Base-by-base conservation (phyloP, 805 yeast species). In the Nakazawaea anatomiae region DNA sequence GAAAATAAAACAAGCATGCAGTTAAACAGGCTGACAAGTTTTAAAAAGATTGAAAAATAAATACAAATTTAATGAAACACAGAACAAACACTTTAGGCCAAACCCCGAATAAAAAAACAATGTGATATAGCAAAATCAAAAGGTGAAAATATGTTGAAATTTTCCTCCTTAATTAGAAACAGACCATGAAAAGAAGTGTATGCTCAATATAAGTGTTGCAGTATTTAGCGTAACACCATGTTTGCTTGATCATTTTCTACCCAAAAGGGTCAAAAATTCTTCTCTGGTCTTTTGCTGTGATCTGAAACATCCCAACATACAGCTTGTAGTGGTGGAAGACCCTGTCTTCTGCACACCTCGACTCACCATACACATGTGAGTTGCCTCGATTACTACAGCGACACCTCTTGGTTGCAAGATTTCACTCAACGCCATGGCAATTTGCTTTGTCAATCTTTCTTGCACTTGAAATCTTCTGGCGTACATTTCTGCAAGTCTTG, bases 301-400 rank as follows among this genome's bases (percentile, higher is more conserved):
- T 62, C 97, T 79, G 75, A 94, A 94, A 58, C 96, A 87, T 8
- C 99, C 99, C 60, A 94, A 77, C 97, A 94, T 92, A 64, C 98
- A 92, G 61, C 96, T 88, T 18, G 99, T 94, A 35, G 90, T 83
- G 2, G 99, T 94, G 18, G 87, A 79, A 18, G 96, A 87, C 1
- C 98, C 97, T 0, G 96, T 82, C 69, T 94, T 94, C 68, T 94
- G 97, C 30, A 94, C 89, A 51, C 99, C 99, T 64, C 99, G 80
- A 66, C 96, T 89, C 30, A 92, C 98, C 99, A 94, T 94, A 68
- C 99, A 94, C 99, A 94, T 94, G 66, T 94, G 99, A 2, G 92
- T 81, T 18, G 97, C 97, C 69, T 94, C 99, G 61, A 94, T 90
- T 30, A 94, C 98, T 40, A 94, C 99, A 1, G 98, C 99, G 7